Base-by-base conservation (phyloP, 257 asterid species). In the Primulina tabacum region DNA sequence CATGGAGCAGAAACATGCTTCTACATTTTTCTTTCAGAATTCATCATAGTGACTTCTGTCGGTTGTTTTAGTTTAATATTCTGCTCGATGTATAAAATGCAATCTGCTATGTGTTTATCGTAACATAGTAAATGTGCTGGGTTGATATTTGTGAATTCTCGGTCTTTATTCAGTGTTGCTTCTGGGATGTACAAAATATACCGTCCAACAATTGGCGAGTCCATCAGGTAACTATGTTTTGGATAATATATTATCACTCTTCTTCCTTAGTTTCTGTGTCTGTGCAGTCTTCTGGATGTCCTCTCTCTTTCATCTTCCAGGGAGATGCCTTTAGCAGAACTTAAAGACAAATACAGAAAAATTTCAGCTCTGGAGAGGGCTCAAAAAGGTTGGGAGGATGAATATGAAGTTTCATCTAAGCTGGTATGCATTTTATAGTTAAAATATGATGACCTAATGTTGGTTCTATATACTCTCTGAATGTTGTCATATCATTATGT, bases 181-280 rank as follows among this genome's bases (percentile, higher is more conserved):
- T 81, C 96, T 67, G 89, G 90, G 76, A 69, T 79, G 84, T 89
- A 79, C 87, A 89, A 89, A 84, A 80, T 94, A 75, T 87, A 60
- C 81, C 96, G 99, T 60, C 99, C 97, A 62, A 84, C 92, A 72
- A 82, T 86, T 33, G 97, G 99, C 79, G 99, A 90, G 79, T 88
- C 96, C 68, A 81, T 93, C 79, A 89, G 99, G 97, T 94, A 40
- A 79, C 60, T 64, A 55, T 67, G 29, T 53, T 35, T 70, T 58
- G 53, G 67, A 74, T 79, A 71, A 69, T 47, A 53, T 60, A 60
- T 60, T 60, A 72, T 70, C 70, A 43, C 62, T 57, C 52, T 69
- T 75, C 21, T 58, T 21, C 58, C 61, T 71, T 71, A 38, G 63
- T 67, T 66, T 71, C 8, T 73, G 61, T 70, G 28, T 71, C 11